Evolutionary conservation across 1,139 yeast genomes (phyloP).

Genomic region (Lodderomyces parapsilosis): DNA sequence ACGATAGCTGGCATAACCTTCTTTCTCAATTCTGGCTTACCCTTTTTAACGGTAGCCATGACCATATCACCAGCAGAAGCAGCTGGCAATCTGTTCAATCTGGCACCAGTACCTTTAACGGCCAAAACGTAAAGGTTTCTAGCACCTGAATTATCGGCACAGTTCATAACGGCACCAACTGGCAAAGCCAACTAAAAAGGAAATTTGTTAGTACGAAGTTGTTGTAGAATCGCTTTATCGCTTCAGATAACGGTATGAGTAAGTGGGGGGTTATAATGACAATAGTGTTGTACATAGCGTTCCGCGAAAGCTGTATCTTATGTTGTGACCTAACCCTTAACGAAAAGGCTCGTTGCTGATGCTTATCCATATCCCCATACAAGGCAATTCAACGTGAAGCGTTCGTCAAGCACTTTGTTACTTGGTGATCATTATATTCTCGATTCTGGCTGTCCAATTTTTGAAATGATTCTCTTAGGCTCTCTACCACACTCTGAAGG

Average conservation of each 20-base stretch:
- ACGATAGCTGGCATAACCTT: conserved; percentile 99
- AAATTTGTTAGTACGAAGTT: conserved; percentile 21
- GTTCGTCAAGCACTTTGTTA: no score
- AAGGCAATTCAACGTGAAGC: no score
- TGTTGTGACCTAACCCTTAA: no score
- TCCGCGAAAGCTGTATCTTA: no score
- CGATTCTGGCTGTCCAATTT: no score
- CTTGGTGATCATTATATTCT: no score
- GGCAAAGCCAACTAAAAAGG: conserved; percentile 85
- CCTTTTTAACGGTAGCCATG: conserved; percentile 99
- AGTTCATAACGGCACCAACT: conserved; percentile 99
- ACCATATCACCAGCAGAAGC: conserved; percentile 99
- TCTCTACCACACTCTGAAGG: not conserved
- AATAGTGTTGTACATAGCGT: no score
- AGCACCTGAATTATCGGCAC: conserved; percentile 99
- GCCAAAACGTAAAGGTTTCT: conserved; percentile 98
- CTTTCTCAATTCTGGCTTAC: conserved; percentile 99
- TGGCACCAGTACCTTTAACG: conserved; percentile 99
- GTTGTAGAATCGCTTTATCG: not conserved
- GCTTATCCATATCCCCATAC: no score
- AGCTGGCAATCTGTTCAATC: conserved; percentile 99
- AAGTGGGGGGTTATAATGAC: no score
- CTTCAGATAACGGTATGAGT: not conserved
- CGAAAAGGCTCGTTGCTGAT: no score
- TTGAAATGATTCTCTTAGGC: no score